Evolutionary conservation across 805 yeast species (phyloP).

Genomic region (Saturnispora diversa): DNA sequence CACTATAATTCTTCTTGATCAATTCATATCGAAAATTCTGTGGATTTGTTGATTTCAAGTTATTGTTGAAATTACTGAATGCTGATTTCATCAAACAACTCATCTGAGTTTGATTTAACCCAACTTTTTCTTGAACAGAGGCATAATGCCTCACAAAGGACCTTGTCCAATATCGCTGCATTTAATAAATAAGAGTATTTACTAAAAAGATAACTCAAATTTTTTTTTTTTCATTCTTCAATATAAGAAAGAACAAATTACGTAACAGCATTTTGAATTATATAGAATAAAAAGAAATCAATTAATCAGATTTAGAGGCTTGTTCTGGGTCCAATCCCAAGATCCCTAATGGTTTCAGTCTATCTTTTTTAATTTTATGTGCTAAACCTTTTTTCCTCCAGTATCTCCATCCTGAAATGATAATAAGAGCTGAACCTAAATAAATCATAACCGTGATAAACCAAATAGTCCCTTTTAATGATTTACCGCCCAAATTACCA

Average conservation of each 20-base stretch:
- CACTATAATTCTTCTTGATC: conserved; percentile 9
- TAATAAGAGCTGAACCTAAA: background rate
- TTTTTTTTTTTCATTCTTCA: background rate
- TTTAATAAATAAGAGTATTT: background rate
- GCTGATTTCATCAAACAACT: conserved; percentile 10
- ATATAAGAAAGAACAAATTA: background rate
- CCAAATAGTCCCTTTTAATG: background rate
- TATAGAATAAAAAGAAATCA: background rate
- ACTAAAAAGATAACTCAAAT: background rate
- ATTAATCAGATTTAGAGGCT: conserved; percentile 14
- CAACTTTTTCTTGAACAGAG: background rate
- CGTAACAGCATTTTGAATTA: background rate
- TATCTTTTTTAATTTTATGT: conserved; percentile 10
- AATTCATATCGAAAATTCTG: conserved; percentile 12
- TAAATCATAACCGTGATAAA: background rate
- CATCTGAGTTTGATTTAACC: background rate
- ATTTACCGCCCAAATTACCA: conserved; percentile 4
- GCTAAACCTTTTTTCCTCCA: background rate
- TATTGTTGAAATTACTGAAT: conserved; percentile 11
- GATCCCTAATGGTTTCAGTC: conserved; percentile 15
- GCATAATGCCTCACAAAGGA: background rate
- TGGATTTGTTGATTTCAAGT: conserved; percentile 4
- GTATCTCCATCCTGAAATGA: background rate
- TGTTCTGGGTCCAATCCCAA: conserved; percentile 14
- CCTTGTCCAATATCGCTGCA: background rate